Evolutionary conservation across 495 filamentous ascomycete genomes (phyloP).

Genomic region (Baudoinia panamericana): DNA sequence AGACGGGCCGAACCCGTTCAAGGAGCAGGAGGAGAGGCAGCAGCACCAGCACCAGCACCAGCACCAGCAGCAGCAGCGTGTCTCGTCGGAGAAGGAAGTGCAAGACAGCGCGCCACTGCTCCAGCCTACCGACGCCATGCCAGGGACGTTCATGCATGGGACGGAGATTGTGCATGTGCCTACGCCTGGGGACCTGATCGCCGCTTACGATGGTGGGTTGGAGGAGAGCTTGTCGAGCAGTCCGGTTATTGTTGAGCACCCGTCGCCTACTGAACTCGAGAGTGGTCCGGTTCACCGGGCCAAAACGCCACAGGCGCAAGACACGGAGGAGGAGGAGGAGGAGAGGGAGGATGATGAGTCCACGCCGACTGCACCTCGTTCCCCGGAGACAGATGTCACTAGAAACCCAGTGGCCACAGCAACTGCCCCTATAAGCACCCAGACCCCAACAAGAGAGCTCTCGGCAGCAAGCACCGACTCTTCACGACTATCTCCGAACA

Average conservation of each 20-base stretch:
- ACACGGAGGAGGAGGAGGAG: not conserved
- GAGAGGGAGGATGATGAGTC: constrained; percentile 1
- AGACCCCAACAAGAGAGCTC: not conserved
- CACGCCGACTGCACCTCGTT: constrained; percentile 6
- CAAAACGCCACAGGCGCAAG: not conserved
- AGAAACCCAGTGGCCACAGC: not conserved
- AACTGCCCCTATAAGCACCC: not conserved
- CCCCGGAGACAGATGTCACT: not conserved
- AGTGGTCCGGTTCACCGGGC: not conserved
- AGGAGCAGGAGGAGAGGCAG: constrained; percentile 23
- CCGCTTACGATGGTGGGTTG: constrained; percentile 14
- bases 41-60: constrained; percentile 30
- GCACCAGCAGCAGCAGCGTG: constrained; percentile 3
- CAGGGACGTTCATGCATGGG: constrained; percentile 14
- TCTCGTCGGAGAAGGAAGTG: constrained; percentile 9
- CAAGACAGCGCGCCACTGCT: too few relatives aligned
- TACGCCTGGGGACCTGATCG: constrained; percentile 18
- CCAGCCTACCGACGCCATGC: too few relatives aligned
- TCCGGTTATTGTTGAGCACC: constrained; percentile 15
- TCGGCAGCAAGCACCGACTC: constrained; percentile 27
- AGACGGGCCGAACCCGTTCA: constrained; percentile 25
- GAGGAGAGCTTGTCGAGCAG: constrained; percentile 12
- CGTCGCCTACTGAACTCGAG: not conserved
- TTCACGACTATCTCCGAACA: constrained; percentile 40
- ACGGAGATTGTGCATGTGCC: constrained; percentile 21